Evolutionary conservation across 2,329 filamentous ascomycete genomes (phyloP), one percentile per base, ranked within the genome.

Genomic region (Aspergillus sp.): DNA sequence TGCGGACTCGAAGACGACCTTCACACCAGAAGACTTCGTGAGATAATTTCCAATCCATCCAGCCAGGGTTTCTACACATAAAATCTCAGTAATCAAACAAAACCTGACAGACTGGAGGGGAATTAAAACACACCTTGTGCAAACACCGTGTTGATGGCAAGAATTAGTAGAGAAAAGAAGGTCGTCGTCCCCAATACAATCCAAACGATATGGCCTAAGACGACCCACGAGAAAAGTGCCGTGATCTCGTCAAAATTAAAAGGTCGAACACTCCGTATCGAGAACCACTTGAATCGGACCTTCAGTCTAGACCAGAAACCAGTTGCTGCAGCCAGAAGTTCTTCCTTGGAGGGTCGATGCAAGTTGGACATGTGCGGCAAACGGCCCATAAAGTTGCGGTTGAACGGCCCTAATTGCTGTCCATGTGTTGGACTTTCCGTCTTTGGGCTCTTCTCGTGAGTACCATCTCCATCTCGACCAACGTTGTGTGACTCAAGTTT

Each of bases 191-290:
- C 93, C 29, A 97, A 78, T n/a, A 97, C 78, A 57, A 98, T 81
- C 93, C 93, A 98, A 7, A 95, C 79, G 6, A 98, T 75, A 67
- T 98, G 93, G 0, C 91, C 93, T 45, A 96, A 77, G 52, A 97
- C 78, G 52, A 98, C 85, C 91, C 91, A 97, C 2, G 93, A 97
- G 45, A 88, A 81, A 52, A 98, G 91, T 3, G 93, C 93, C 41
- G 89, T 87, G 75, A 95, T 96, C 70, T 98, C 93, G 65, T 98
- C 93, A 26, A 85, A 80, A 66, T 94, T 98, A 80, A 93, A 98
- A 0, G 93, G 93, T 34, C 93, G 79, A 65, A 86, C 87, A 64
- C 90, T 95, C 62, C 90, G 78, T 58, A 98, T 98, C 2, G 93
- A 94, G 59, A 93, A 84, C 93, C 93, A 98, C 69, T 98, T 98